These are phyloP conservation scores for Citrullus colocynthis DNA, from an alignment of 306 rosid genomes.

Conservation along the genomic window DNA sequence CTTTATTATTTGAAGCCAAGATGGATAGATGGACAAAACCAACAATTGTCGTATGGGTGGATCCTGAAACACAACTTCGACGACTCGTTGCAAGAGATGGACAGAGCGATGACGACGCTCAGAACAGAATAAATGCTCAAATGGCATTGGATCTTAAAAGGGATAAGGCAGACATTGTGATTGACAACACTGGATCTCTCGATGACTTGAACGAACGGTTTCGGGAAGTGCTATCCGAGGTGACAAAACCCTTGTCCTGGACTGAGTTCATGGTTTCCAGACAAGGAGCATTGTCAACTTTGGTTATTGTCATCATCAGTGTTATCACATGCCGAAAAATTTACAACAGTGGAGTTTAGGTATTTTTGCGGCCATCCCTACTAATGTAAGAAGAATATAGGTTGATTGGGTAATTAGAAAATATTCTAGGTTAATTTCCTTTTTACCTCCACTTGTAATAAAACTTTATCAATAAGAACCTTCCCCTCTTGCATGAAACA, in stretches of 20 bases:
- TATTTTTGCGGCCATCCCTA: not conserved
- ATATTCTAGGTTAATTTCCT: no score
- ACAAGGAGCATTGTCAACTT: constrained; percentile 40
- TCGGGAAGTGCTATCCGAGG: constrained; percentile 34
- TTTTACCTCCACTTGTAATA: no score
- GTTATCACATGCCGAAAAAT: constrained; percentile 12
- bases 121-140: constrained; percentile 52
- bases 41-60: constrained; percentile 72
- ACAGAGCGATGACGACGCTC: constrained; percentile 49
- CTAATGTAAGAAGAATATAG: no score
- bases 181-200: constrained; percentile 62
- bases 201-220: constrained; percentile 56
- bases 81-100: constrained; percentile 55
- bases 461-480: no score
- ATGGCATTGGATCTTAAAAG: constrained; percentile 62
- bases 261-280: constrained; percentile 54
- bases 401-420: no score
- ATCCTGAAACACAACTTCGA: constrained; percentile 58
- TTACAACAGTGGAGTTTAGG: constrained; percentile 2
- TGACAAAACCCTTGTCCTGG: constrained; percentile 65
- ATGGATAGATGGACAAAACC: constrained; percentile 83
- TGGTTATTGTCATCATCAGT: constrained; percentile 8
- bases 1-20: constrained; percentile 72
- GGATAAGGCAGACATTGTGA: constrained; percentile 50
- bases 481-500: no score